These are phyloP conservation scores for Phytopythium helicoides DNA, from an alignment of 352 stramenopile species.

Conservation along the genomic window DNA sequence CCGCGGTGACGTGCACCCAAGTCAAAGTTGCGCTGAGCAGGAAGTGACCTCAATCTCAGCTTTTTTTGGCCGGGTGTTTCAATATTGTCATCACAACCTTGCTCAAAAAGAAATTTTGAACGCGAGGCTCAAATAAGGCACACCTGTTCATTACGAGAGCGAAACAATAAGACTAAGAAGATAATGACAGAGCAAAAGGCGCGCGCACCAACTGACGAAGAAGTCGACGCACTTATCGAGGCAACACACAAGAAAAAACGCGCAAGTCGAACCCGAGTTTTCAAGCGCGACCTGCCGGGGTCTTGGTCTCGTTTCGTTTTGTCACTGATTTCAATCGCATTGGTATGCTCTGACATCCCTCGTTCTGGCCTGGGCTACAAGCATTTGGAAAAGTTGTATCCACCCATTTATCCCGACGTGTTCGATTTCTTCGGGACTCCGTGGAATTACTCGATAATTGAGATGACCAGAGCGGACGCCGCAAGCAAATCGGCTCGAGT, in stretches of 20 bases:
- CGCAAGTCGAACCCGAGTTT: slow-evolving; percentile 15
- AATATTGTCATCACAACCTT: not conserved
- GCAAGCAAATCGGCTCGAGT: slow-evolving; percentile 10
- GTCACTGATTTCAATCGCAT: slow-evolving; percentile 18
- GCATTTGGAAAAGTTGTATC: slow-evolving; percentile 13
- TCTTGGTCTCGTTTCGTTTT: slow-evolving; percentile 21
- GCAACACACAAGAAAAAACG: slow-evolving; percentile 14
- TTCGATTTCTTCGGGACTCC: slow-evolving; percentile 23
- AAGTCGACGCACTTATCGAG: slow-evolving; percentile 15
- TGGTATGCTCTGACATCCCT: slow-evolving; percentile 33
- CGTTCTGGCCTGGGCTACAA: slow-evolving; percentile 25
- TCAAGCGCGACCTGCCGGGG: slow-evolving; percentile 23
- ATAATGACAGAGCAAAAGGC: not conserved
- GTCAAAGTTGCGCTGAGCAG: too few relatives aligned
- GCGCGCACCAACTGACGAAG: not conserved
- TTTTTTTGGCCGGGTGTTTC: too few relatives aligned
- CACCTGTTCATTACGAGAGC: too few relatives aligned
- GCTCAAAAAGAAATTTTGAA: too few relatives aligned
- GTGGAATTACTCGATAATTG: slow-evolving; percentile 32
- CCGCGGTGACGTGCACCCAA: too few relatives aligned
- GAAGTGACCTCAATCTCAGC: too few relatives aligned
- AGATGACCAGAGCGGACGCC: slow-evolving; percentile 13
- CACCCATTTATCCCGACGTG: slow-evolving; percentile 24
- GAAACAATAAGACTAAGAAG: too few relatives aligned
- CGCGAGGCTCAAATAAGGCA: too few relatives aligned